A percentile compares a stretch with the other conserved stretches of the same genome.
These are phyloP conservation scores for Cyamopsis tetragonoloba DNA, from an alignment of 306 rosid species.

Conservation along the genomic window DNA sequence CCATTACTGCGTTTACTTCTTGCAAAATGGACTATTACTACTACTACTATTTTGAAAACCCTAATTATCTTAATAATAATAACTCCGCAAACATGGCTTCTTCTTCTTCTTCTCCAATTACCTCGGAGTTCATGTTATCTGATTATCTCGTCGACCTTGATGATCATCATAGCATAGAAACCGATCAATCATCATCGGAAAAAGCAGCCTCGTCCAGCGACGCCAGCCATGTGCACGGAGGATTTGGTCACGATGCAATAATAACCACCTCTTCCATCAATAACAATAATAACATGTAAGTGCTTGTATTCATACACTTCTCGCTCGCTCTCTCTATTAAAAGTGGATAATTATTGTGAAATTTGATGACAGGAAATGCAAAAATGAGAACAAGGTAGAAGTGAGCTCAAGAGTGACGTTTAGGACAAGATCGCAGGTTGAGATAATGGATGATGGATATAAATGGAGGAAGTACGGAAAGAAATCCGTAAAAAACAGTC, in stretches of 20 bases:
- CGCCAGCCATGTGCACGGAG: slow-evolving; percentile 22
- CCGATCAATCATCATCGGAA: slow-evolving; percentile 47
- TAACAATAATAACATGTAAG: slow-evolving; percentile 29
- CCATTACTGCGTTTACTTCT: too few relatives aligned
- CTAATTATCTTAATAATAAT: slow-evolving; percentile 34
- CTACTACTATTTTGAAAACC: slow-evolving; percentile 36
- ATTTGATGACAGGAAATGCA: slow-evolving; percentile 30
- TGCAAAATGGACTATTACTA: too few relatives aligned
- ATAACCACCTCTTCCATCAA: slow-evolving; percentile 28
- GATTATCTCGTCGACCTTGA: slow-evolving; percentile 31
- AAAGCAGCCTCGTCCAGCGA: slow-evolving; percentile 22
- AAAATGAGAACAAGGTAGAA: slow-evolving; percentile 23
- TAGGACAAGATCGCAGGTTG: slow-evolving; percentile 58
- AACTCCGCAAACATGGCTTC: slow-evolving; percentile 12
- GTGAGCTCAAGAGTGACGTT: slow-evolving; percentile 44
- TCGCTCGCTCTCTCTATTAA: not conserved
- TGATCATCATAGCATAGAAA: slow-evolving; percentile 29
- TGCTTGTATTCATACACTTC: slow-evolving; percentile 13
- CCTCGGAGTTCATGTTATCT: slow-evolving; percentile 36
- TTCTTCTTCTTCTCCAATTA: too few relatives aligned
- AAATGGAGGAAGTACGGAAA: slow-evolving; percentile 87
- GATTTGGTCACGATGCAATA: slow-evolving; percentile 37
- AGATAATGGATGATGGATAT: slow-evolving; percentile 77
- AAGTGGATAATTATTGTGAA: too few relatives aligned
- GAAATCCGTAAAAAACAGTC: slow-evolving; percentile 64